These are phyloP conservation scores for Amyloporia xantha DNA, from an alignment of 768 basidiomycete species.

Conservation along the genomic window DNA sequence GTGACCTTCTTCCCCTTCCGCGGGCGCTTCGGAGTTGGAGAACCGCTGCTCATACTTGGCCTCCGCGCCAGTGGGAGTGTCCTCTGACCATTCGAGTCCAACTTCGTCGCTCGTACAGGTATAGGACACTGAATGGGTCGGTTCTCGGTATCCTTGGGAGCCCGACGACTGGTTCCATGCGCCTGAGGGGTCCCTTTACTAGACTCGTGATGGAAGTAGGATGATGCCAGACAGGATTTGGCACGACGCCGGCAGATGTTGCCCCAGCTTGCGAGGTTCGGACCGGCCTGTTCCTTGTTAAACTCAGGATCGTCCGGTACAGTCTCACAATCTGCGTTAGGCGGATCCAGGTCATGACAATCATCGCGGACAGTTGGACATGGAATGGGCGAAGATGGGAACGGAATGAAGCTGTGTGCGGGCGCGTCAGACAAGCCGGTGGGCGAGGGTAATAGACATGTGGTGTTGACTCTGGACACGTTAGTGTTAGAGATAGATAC, in stretches of 20 bases:
- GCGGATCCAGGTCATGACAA: slow-evolving; percentile 7
- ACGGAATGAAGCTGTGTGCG: slow-evolving; percentile 28
- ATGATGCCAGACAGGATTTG: slow-evolving; percentile 21
- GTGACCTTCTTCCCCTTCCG: slow-evolving; percentile 20
- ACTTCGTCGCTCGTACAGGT: background rate
- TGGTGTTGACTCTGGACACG: slow-evolving; percentile 19
- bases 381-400: slow-evolving; percentile 25
- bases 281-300: background rate
- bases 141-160: background rate
- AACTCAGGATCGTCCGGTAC: background rate
- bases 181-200: background rate
- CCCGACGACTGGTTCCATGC: background rate
- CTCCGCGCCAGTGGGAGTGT: background rate
- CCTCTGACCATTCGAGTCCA: background rate
- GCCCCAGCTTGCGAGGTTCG: background rate
- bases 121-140: background rate
- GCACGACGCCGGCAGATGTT: slow-evolving; percentile 29
- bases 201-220: slow-evolving; percentile 14
- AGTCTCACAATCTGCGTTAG: slow-evolving; percentile 14
- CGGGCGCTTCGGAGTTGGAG: slow-evolving; percentile 22
- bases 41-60: background rate
- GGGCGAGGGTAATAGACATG: background rate
- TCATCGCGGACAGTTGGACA: slow-evolving; percentile 13
- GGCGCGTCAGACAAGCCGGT: background rate
- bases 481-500: slow-evolving; percentile 29